Conservation (phyloP, 345 rosid species). For the Populus simonii region DNA sequence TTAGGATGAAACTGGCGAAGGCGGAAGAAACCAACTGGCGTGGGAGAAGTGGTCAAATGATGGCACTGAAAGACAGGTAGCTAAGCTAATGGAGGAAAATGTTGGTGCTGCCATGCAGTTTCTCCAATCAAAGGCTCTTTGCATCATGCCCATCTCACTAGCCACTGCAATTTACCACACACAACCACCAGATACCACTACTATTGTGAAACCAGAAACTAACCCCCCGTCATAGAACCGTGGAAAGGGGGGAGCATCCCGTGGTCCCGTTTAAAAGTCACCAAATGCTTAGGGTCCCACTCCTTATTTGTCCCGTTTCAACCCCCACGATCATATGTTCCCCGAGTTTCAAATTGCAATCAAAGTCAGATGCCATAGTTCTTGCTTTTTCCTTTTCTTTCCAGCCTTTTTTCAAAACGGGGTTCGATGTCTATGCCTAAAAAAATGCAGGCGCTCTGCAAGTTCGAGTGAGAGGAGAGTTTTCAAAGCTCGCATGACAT, state of each 20-base stretch:
- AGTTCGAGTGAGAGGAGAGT: constrained; percentile 35
- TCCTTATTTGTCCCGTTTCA: constrained; percentile 16
- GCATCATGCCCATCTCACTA: constrained; percentile 96
- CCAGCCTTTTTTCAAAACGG: constrained; percentile 30
- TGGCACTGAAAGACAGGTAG: constrained; percentile 90
- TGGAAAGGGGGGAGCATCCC: constrained; percentile 34
- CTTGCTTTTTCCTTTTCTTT: constrained; percentile 31
- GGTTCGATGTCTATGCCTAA: constrained; percentile 48
- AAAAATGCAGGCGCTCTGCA: constrained; percentile 33
- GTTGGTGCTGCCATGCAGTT: constrained; percentile 98
- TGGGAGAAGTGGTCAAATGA: constrained; percentile 99
- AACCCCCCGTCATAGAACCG: constrained; percentile 58
- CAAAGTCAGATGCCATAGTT: constrained; percentile 62
- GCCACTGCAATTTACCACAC: constrained; percentile 88
- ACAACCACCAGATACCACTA: constrained; percentile 71
- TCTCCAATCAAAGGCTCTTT: constrained; percentile 93
- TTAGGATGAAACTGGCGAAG: constrained; percentile 86
- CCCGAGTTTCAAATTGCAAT: constrained; percentile 46
- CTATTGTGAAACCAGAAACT: constrained; percentile 72
- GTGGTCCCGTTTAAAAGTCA: constrained; percentile 24
- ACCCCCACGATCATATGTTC: constrained; percentile 23
- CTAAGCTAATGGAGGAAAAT: constrained; percentile 98
- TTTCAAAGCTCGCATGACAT: constrained; percentile 63
- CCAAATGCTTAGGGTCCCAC: constrained; percentile 30
- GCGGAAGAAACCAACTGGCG: constrained; percentile 74